Evolutionary conservation across 768 basidiomycete genomes (phyloP), one percentile per base, ranked within the genome.

Genomic region (Lentinula boryana): DNA sequence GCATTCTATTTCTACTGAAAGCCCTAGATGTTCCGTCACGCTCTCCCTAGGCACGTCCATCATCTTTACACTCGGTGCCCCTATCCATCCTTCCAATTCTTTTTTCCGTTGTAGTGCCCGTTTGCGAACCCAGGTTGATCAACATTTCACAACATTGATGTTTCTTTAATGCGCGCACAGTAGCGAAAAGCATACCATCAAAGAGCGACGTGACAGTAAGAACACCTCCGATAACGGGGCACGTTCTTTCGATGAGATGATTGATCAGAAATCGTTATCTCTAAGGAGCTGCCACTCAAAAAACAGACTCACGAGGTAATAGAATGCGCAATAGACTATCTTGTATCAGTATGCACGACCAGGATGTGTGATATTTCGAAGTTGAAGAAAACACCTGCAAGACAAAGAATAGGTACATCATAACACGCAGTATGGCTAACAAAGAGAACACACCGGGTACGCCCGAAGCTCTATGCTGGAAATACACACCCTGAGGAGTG

Each of bases 281-380:
- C 23, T 23, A 23, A 23, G 23, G 23, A 23, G 23, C 23, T 23
- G 23, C 23, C 23, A 23, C 23, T 1, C 23, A 23, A 36, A 62
- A n/a, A 38, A 40, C 2, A 23, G 23, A 81, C 94, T 69, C 68
- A 95, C 91, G 95, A 98, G 50, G 97, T 98, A 27, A 98, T 76
- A 80, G 98, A 98, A 75, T 99, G 97, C 2, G 97, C 96, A 72
- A 98, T 95, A 0, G 93, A 92, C 73, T 98, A 95, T 59, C 94
- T 83, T 35, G 84, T 88, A 70, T 98, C 96, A 8, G 84, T 82
- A 70, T 98, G 95, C 23, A 95, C 88, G 56, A 99, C 89, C 53
- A 92, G 88, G 68, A 99, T 95, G 15, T 95, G 96, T 15, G 95
- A 97, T 70, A 98, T 97, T 72, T 98, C 95, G 72, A 91, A 97